phyloP scores from a whole-genome alignment of 2,329 filamentous ascomycete genomes.

The Cladosporium sp. region DNA sequence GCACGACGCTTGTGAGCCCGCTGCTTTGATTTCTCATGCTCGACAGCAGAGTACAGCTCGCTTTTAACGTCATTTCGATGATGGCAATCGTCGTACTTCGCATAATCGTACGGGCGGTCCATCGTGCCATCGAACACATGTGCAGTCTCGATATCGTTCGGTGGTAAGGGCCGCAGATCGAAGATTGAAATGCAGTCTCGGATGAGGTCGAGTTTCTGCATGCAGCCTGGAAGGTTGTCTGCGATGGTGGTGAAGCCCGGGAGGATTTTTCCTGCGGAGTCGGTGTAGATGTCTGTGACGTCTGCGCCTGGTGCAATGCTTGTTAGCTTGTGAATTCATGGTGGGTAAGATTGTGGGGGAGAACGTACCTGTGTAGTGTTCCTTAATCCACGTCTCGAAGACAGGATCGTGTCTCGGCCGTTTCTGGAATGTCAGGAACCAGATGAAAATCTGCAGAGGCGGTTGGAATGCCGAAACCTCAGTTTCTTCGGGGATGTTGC shows the following conservation, averaged over 20 bases:
- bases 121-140: not conserved
- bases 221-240: conserved; percentile 11
- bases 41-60: not conserved
- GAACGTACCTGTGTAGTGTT: conserved; percentile 8
- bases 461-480: not conserved
- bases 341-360: not conserved
- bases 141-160: not conserved
- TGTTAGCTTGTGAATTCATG: not conserved
- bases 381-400: conserved; percentile 10
- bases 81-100: not conserved
- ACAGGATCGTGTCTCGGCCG: not conserved
- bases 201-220: conserved; percentile 15
- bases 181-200: conserved; percentile 10
- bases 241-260: conserved; percentile 12
- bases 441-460: conserved; percentile 13
- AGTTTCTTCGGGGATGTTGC: not conserved
- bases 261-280: not conserved
- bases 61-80: not conserved
- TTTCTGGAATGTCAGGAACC: conserved; percentile 11
- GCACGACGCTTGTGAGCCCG: no score
- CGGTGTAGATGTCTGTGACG: not conserved
- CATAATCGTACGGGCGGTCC: not conserved
- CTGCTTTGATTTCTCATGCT: no score
- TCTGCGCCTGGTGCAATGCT: not conserved
- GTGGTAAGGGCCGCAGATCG: not conserved